Conservation (phyloP, 179 eudicot species). For the Beta macrorhiza region DNA sequence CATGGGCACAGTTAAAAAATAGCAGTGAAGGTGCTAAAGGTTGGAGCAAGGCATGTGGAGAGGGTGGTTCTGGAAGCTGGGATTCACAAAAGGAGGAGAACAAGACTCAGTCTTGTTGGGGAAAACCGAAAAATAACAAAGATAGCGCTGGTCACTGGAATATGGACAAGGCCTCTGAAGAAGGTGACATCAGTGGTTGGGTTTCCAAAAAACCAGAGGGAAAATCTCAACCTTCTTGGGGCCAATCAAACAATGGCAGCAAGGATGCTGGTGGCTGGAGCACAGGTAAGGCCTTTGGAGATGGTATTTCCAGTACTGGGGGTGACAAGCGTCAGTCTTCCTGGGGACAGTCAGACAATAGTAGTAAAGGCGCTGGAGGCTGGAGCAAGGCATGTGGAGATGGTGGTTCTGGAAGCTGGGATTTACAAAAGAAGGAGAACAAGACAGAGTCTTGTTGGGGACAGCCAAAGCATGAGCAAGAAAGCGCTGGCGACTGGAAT, state of each 20-base stretch:
- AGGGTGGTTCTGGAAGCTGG: constrained; percentile 21
- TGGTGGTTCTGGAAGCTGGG: constrained; percentile 20
- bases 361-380: background rate
- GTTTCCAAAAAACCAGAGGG: background rate
- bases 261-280: constrained; percentile 8
- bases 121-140: background rate
- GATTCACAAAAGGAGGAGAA: background rate
- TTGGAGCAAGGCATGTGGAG: constrained; percentile 1
- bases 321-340: constrained; percentile 9
- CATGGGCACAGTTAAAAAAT: constrained; percentile 12
- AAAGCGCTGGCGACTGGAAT: constrained; percentile 12
- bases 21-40: background rate
- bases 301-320: constrained; percentile 5
- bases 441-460: constrained; percentile 24
- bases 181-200: constrained; percentile 9
- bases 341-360: constrained; percentile 12
- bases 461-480: background rate
- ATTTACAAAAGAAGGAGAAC: background rate
- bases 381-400: constrained; percentile 4
- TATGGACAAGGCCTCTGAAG: background rate
- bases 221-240: constrained; percentile 2
- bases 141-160: constrained; percentile 11
- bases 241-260: background rate
- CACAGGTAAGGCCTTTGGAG: background rate
- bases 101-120: constrained; percentile 20